A percentile compares a stretch with the other conserved stretches of the same genome.
Evolutionary conservation across 164 flowering plant genomes (phyloP).

Genomic region (Piper betle): DNA sequence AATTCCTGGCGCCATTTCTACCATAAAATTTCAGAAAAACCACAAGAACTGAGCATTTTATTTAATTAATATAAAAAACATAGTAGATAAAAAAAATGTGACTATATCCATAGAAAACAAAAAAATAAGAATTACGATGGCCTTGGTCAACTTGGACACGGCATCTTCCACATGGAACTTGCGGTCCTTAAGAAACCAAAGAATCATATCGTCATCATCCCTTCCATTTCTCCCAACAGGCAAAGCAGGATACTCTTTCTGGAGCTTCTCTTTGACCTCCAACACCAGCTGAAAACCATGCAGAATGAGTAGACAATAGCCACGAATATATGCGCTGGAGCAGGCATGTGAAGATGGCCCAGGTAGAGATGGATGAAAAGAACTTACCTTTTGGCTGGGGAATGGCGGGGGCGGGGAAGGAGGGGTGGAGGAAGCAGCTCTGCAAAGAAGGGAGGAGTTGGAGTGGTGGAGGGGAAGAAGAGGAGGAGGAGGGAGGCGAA

Average conservation of each 20-base stretch:
- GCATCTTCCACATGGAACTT: slow-evolving; percentile 60
- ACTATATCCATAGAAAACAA: too few species aligned
- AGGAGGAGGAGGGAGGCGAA: too few species aligned
- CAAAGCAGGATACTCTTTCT: slow-evolving; percentile 38
- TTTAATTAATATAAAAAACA: neutral
- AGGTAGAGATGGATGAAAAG: too few species aligned
- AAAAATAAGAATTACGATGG: slow-evolving; percentile 56
- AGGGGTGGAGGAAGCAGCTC: too few species aligned
- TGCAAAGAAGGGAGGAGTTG: too few species aligned
- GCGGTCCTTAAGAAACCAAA: slow-evolving; percentile 85
- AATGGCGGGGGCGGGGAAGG: too few species aligned
- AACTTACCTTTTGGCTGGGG: too few species aligned
- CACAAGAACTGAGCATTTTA: neutral
- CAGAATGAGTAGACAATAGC: too few species aligned
- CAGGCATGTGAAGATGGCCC: too few species aligned
- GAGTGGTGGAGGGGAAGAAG: too few species aligned
- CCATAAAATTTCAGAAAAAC: neutral
- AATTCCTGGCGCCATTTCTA: slow-evolving; percentile 91
- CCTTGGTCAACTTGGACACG: slow-evolving; percentile 55
- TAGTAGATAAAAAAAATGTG: too few species aligned
- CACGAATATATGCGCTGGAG: too few species aligned
- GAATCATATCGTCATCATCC: slow-evolving; percentile 89
- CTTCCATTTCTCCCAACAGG: slow-evolving; percentile 80
- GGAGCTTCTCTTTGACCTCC: slow-evolving; percentile 79
- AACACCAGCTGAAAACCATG: slow-evolving; percentile 81